Percentiles rank a stretch among this genome's conserved stretches.
These are phyloP conservation scores for Trifolium repens DNA, from an alignment of 306 rosid genomes.

Conservation along the genomic window DNA sequence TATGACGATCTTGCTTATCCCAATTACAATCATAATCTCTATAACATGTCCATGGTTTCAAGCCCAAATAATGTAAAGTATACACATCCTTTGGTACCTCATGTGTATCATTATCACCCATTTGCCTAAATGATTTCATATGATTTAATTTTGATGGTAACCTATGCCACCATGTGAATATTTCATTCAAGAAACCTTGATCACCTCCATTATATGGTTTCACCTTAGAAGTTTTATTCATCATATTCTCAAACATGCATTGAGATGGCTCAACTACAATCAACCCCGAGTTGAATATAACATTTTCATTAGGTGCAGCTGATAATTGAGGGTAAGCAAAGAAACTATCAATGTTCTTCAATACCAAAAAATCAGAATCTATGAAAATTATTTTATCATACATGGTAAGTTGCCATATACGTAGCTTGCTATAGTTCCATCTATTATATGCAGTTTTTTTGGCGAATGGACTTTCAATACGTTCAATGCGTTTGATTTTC, in stretches of 20 bases:
- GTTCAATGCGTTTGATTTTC: slow-evolving; percentile 55
- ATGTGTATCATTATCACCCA: neutral
- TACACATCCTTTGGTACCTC: slow-evolving; percentile 39
- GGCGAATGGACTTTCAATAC: slow-evolving; percentile 68
- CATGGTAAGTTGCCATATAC: slow-evolving; percentile 65
- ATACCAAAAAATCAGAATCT: slow-evolving; percentile 68
- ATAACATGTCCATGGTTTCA: slow-evolving; percentile 93
- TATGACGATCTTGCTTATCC: slow-evolving; percentile 52
- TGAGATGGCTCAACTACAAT: slow-evolving; percentile 80
- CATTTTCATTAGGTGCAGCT: slow-evolving; percentile 56
- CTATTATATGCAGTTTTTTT: slow-evolving; percentile 60
- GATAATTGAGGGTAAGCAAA: slow-evolving; percentile 63
- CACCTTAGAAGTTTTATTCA: slow-evolving; percentile 46
- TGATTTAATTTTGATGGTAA: slow-evolving; percentile 56
- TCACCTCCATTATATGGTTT: slow-evolving; percentile 79
- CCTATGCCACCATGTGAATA: slow-evolving; percentile 91
- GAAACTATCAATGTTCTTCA: slow-evolving; percentile 50
- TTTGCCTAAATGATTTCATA: slow-evolving; percentile 42
- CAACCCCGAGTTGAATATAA: slow-evolving; percentile 73
- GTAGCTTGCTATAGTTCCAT: slow-evolving; percentile 91
- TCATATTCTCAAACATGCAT: slow-evolving; percentile 67
- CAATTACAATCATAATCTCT: slow-evolving; percentile 93
- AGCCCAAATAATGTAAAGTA: slow-evolving; percentile 71
- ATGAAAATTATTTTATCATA: slow-evolving; percentile 73
- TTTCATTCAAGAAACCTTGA: slow-evolving; percentile 81